These are phyloP conservation scores for Salvia splendens DNA, from an alignment of 257 asterid genomes.

Conservation along the genomic window DNA sequence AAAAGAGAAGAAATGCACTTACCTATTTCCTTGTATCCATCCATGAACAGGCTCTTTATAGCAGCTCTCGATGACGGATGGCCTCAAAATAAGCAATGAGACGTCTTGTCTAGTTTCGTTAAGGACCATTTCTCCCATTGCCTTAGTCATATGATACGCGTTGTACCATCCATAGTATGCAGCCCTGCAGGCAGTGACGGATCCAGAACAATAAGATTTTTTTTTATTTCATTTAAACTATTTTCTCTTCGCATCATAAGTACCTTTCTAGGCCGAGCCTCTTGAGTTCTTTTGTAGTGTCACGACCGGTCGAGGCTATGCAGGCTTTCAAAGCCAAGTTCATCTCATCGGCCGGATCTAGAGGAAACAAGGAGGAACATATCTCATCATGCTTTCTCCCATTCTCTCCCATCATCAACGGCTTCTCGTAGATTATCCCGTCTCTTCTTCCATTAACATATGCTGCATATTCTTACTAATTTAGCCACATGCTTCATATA, in stretches of 20 bases:
- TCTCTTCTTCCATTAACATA: slow-evolving; percentile 39
- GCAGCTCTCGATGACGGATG: slow-evolving; percentile 38
- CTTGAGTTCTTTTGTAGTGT: slow-evolving; percentile 28
- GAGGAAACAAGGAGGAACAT: slow-evolving; percentile 16
- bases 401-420: slow-evolving; percentile 35
- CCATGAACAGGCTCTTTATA: slow-evolving; percentile 45
- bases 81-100: slow-evolving; percentile 42
- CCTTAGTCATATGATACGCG: slow-evolving; percentile 45
- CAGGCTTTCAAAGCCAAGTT: slow-evolving; percentile 32
- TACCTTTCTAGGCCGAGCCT: slow-evolving; percentile 42
- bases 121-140: slow-evolving; percentile 49
- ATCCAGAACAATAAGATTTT: too few species aligned
- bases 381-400: slow-evolving; percentile 26
- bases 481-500: not conserved
- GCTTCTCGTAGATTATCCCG: slow-evolving; percentile 33
- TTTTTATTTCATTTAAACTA: too few species aligned
- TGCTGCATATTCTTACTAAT: slow-evolving; percentile 19
- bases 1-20: not conserved
- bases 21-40: slow-evolving; percentile 58
- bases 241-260: too few species aligned
- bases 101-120: slow-evolving; percentile 39
- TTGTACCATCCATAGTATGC: slow-evolving; percentile 40
- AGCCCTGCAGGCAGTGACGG: slow-evolving; percentile 33
- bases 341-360: slow-evolving; percentile 36
- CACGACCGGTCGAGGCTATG: slow-evolving; percentile 2